Conservation (phyloP, 2,329 filamentous ascomycete genomes). For the Alternaria sp. region DNA sequence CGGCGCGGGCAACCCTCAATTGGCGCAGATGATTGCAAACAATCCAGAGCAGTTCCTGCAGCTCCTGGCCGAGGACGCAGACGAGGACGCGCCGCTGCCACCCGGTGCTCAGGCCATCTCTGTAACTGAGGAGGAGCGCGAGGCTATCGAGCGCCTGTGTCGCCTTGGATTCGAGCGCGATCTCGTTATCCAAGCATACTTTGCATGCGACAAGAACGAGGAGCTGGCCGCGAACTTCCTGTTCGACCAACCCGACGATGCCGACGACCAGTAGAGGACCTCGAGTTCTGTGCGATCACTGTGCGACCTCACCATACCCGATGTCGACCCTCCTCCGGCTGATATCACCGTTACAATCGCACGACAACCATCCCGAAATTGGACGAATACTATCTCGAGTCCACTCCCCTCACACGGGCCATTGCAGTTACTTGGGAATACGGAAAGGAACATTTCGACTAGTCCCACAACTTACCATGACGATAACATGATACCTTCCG, state of each 20-base stretch:
- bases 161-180: conserved; percentile 92
- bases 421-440: conserved; percentile 13
- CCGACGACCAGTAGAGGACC: conserved; percentile 58
- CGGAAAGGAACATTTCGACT: conserved; percentile 4
- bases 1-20: conserved; percentile 89
- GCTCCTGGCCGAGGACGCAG: conserved; percentile 84
- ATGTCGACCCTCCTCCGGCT: conserved; percentile 23
- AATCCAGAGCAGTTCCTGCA: conserved; percentile 94
- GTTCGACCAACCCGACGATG: conserved; percentile 94
- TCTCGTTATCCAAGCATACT: conserved; percentile 96
- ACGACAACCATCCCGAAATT: conserved; percentile 24
- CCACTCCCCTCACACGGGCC: conserved; percentile 11
- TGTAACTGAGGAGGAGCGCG: conserved; percentile 94
- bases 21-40: conserved; percentile 88
- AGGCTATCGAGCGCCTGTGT: conserved; percentile 94
- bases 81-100: conserved; percentile 82
- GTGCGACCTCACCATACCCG: conserved; percentile 33
- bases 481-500: conserved; percentile 25
- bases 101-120: conserved; percentile 88
- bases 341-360: conserved; percentile 32
- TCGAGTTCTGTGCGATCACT: conserved; percentile 22
- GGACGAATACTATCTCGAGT: conserved; percentile 20
- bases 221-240: conserved; percentile 97
- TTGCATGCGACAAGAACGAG: conserved; percentile 99
- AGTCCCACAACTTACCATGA: conserved; percentile 6